Evolutionary conservation across 805 yeast species (phyloP).

Genomic region (Ascoidea rubescens): DNA sequence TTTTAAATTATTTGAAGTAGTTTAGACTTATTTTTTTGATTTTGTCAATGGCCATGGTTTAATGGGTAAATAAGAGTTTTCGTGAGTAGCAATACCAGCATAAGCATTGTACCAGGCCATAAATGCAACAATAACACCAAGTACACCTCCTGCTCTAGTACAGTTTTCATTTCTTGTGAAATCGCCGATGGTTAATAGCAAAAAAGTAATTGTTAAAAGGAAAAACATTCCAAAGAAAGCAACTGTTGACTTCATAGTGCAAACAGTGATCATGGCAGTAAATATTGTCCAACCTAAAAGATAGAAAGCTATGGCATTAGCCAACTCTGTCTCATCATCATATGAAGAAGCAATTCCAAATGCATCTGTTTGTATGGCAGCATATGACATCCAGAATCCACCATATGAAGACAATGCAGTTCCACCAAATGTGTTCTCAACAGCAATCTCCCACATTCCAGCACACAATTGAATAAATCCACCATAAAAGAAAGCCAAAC

Average conservation of each 20-base stretch:
- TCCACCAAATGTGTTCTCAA: slow-evolving; percentile 57
- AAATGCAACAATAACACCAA: slow-evolving; percentile 38
- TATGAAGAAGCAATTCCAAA: slow-evolving; percentile 50
- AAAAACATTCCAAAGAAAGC: slow-evolving; percentile 47
- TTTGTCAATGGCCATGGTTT: slow-evolving; percentile 18
- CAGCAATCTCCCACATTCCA: slow-evolving; percentile 52
- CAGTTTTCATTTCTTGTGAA: slow-evolving; percentile 25
- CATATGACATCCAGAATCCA: slow-evolving; percentile 57
- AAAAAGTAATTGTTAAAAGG: slow-evolving; percentile 37
- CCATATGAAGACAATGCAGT: slow-evolving; percentile 51
- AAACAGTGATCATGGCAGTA: slow-evolving; percentile 36
- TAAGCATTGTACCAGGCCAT: slow-evolving; percentile 48
- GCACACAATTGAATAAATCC: slow-evolving; percentile 47
- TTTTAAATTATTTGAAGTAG: background rate
- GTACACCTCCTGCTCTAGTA: slow-evolving; percentile 38
- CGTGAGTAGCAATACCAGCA: slow-evolving; percentile 44
- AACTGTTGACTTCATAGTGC: slow-evolving; percentile 51
- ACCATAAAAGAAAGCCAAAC: slow-evolving; percentile 48
- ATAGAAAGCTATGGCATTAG: slow-evolving; percentile 44
- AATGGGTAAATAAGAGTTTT: slow-evolving; percentile 39
- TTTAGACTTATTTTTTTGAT: too few species aligned
- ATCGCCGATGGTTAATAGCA: slow-evolving; percentile 38
- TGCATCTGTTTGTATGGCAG: slow-evolving; percentile 41
- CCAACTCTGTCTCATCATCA: slow-evolving; percentile 22
- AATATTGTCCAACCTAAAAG: slow-evolving; percentile 54